Evolutionary conservation across 208 protist species (phyloP), one percentile per base, ranked within the genome.

Genomic region (Trypanosoma vivax): DNA sequence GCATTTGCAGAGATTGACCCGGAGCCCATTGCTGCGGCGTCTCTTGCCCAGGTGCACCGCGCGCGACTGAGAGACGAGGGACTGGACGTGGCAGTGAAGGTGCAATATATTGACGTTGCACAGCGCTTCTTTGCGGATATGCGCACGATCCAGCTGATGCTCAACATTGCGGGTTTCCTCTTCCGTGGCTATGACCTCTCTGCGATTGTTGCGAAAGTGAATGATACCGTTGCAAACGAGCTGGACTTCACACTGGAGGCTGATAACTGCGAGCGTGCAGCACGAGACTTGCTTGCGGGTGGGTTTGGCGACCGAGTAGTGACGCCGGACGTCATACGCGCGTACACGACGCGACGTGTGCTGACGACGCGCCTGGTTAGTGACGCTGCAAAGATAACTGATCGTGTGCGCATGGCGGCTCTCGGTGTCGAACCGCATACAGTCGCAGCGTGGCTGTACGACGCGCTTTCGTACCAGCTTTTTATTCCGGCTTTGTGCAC

Each of bases 401-500:
- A 97, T 57, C 52, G 47, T n/a, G 56, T 27, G 6, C 58, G 78
- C 14, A 90, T 95, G 13, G 42, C 62, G 53, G 56, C 53, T 25
- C 54, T 74, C 31, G 82, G 82, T 11, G 66, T 92, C 21, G 55
- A 85, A 39, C 70, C 73, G 21, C 28, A 39, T 33, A 51, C 83
- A 34, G 87, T 92, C 0, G 75, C 85, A 0, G 61, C 75, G 11
- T 59, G 62, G 28, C 79, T 97, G 23, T 83, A 88, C 28, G 88
- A 96, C 10, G 80, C 83, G 5, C 90, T 97, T 18, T 66, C 86
- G n/a, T 89, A 96, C 51, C 83, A 96, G 52, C 92, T 98, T 13
- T 99, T 98, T 62, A 42, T 76, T 78, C 83, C 16, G 95, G 94
- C 28, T 98, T 96, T 70, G 79, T 98, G 18, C 96, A 99, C 62